Evolutionary conservation across 192 early-diverging fungal species (phyloP).

Genomic region (Coemansia pectinata): DNA sequence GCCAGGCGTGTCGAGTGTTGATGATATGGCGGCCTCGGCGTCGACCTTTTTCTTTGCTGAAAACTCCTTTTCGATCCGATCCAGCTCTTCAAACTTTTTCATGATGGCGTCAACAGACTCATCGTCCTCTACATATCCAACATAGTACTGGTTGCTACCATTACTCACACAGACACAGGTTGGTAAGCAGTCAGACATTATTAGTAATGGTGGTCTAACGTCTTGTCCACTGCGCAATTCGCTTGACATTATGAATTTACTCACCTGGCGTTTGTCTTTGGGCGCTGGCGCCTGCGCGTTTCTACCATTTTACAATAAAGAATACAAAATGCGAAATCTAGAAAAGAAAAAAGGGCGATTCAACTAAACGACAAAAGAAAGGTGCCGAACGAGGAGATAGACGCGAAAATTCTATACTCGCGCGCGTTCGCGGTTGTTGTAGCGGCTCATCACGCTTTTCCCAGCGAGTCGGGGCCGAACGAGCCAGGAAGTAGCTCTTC

Average conservation of each 20-base stretch:
- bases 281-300: conserved; percentile 46
- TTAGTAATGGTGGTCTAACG: not conserved
- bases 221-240: not conserved
- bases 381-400: not conserved
- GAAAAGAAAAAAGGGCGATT: not conserved
- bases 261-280: conserved; percentile 51
- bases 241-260: not conserved
- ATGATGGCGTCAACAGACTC: conserved; percentile 97
- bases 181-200: not conserved
- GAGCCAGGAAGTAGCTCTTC: conserved; percentile 64
- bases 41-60: conserved; percentile 43
- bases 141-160: conserved; percentile 69
- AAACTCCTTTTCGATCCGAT: conserved; percentile 83
- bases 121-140: conserved; percentile 95
- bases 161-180: not conserved
- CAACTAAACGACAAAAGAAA: not conserved
- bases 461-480: conserved; percentile 69
- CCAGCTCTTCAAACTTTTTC: conserved; percentile 97
- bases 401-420: not conserved
- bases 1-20: conserved; percentile 10
- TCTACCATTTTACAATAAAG: conserved; percentile 39
- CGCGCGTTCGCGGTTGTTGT: not conserved
- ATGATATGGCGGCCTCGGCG: conserved; percentile 10
- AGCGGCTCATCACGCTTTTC: conserved; percentile 11
- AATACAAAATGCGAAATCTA: not conserved